These are phyloP conservation scores for Annona squamosa DNA, from an alignment of 164 flowering plant species.

Conservation along the genomic window DNA sequence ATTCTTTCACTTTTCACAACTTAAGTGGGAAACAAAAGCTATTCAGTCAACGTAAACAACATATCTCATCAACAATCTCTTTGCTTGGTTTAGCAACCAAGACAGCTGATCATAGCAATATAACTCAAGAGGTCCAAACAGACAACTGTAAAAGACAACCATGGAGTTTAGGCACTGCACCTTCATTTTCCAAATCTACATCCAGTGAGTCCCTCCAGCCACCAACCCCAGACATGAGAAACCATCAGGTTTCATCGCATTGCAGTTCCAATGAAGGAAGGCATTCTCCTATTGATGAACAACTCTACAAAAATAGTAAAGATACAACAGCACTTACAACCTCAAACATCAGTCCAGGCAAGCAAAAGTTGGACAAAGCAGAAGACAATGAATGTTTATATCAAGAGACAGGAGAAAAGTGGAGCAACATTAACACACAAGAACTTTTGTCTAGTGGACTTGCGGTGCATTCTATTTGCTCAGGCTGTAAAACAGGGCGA, in stretches of 20 bases:
- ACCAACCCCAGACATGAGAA: neutral
- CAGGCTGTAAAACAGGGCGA: conserved; percentile 38
- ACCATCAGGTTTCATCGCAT: conserved; percentile 4
- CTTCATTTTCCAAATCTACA: conserved; percentile 11
- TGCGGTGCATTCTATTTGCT: conserved; percentile 26
- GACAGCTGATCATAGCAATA: conserved; percentile 6
- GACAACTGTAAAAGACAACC: conserved; percentile 11
- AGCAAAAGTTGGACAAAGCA: conserved; percentile 2
- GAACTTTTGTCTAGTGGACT: conserved; percentile 4
- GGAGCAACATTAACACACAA: conserved; percentile 9
- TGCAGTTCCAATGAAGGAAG: conserved; percentile 8
- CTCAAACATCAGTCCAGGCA: conserved; percentile 5
- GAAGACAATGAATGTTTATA: conserved; percentile 8
- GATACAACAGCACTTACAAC: conserved; percentile 14
- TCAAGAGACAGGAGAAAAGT: conserved; percentile 13
- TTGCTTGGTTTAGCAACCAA: conserved; percentile 9
- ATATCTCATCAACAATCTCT: neutral
- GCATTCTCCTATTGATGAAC: conserved; percentile 9
- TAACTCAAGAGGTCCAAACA: conserved; percentile 6
- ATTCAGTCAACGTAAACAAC: neutral
- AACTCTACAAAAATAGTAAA: conserved; percentile 1
- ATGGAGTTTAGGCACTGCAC: conserved; percentile 2
- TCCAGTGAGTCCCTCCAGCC: conserved; percentile 14
- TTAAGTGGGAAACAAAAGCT: too few species aligned
- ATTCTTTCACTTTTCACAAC: too few species aligned